Percentiles rank a stretch among this genome's conserved stretches.
phyloP scores from a whole-genome alignment of 73 alveolate species.

The Stentor coeruleus region DNA sequence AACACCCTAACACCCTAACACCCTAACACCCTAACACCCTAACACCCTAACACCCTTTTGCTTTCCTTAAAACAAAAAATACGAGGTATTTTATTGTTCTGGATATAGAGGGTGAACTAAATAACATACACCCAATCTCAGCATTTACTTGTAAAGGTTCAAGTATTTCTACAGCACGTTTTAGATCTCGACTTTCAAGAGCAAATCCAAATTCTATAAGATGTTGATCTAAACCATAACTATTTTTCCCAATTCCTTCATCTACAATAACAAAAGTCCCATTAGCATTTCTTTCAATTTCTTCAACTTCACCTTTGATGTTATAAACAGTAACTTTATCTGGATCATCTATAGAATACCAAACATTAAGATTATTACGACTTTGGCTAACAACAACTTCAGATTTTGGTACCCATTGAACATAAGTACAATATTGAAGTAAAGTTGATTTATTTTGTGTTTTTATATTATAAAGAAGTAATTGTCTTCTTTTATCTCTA shows the following conservation, averaged over 20 bases:
- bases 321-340: conserved; percentile 95
- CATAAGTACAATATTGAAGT: conserved; percentile 98
- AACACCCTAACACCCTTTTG: too few relatives aligned
- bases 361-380: conserved; percentile 97
- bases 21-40: too few relatives aligned
- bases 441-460: conserved; percentile 95
- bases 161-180: conserved; percentile 91
- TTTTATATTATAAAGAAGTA: conserved; percentile 93
- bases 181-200: conserved; percentile 91
- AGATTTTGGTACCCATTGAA: conserved; percentile 99
- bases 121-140: too few relatives aligned
- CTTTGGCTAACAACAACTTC: conserved; percentile 99
- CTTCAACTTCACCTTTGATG: conserved; percentile 98
- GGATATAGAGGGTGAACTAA: too few relatives aligned
- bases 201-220: conserved; percentile 97
- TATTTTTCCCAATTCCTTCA: conserved; percentile 89
- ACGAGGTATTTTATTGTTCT: too few relatives aligned
- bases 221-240: conserved; percentile 94
- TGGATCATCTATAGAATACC: conserved; percentile 98
- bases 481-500: conserved; percentile 99
- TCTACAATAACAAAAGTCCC: conserved; percentile 88
- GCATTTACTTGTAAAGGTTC: conserved; percentile 97
- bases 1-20: too few relatives aligned
- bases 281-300: conserved; percentile 93
- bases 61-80: too few relatives aligned